Percentiles rank a stretch among this genome's conserved stretches.
phyloP scores from a whole-genome alignment of 73 alveolate genomes.

The Paramecium primaurelia region DNA sequence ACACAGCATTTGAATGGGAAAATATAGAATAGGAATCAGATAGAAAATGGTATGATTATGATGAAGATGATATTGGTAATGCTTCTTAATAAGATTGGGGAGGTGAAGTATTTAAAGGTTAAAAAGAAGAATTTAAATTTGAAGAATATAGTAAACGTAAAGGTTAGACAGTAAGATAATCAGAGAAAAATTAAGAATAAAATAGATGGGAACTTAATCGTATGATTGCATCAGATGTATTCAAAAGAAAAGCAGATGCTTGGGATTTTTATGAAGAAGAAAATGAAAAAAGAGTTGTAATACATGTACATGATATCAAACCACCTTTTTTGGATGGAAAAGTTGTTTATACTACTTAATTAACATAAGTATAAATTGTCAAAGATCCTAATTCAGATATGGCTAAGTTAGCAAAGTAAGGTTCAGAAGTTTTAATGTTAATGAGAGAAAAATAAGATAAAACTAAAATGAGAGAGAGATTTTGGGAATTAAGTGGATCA shows the following conservation, averaged over 20 bases:
- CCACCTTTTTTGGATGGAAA: slow-evolving; percentile 99
- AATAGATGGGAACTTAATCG: slow-evolving; percentile 98
- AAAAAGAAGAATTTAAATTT: slow-evolving; percentile 55
- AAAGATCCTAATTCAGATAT: slow-evolving; percentile 98
- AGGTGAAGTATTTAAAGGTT: slow-evolving; percentile 67
- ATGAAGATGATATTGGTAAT: slow-evolving; percentile 87
- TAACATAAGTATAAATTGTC: slow-evolving; percentile 95
- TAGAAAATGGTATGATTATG: slow-evolving; percentile 95
- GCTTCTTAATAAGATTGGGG: slow-evolving; percentile 80
- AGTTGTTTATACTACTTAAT: slow-evolving; percentile 90
- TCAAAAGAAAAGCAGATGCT: slow-evolving; percentile 66
- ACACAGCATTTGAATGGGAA: slow-evolving; percentile 86
- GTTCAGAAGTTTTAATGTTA: slow-evolving; percentile 87
- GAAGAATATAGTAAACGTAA: slow-evolving; percentile 54
- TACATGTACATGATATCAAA: slow-evolving; percentile 95
- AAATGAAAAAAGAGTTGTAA: slow-evolving; percentile 91
- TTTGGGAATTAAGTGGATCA: slow-evolving; percentile 91
- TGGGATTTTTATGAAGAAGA: slow-evolving; percentile 77
- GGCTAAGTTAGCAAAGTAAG: slow-evolving; percentile 96
- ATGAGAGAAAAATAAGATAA: slow-evolving; percentile 94
- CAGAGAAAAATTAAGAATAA: slow-evolving; percentile 88
- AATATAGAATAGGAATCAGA: slow-evolving; percentile 82
- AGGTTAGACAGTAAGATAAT: slow-evolving; percentile 67
- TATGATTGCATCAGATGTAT: slow-evolving; percentile 92
- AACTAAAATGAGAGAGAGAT: slow-evolving; percentile 94